Conservation (phyloP, 345 rosid species). For the Conringia planisiliqua region DNA sequence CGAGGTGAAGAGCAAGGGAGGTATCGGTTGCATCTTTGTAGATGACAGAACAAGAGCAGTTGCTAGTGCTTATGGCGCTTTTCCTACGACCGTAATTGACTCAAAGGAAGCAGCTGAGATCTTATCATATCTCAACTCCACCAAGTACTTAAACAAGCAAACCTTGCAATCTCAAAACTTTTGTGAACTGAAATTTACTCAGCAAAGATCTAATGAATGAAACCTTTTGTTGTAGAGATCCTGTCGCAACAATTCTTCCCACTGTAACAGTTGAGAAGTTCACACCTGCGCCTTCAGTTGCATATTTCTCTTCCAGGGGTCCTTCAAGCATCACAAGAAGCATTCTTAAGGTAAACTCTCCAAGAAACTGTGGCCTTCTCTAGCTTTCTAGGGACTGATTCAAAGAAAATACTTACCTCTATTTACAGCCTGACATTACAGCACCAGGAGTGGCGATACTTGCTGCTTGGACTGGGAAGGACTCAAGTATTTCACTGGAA, state of each 20-base stretch:
- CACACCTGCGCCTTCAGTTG: slow-evolving; percentile 64
- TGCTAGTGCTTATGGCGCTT: slow-evolving; percentile 43
- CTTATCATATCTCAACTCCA: slow-evolving; percentile 62
- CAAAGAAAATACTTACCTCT: neutral
- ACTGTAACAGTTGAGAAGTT: slow-evolving; percentile 45
- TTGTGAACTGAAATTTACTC: neutral
- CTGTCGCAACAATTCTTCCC: slow-evolving; percentile 65
- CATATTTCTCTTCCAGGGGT: slow-evolving; percentile 79
- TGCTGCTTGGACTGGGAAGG: slow-evolving; percentile 77
- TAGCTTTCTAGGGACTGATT: neutral
- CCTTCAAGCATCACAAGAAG: slow-evolving; percentile 57
- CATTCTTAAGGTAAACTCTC: slow-evolving; percentile 64
- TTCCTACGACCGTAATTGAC: slow-evolving; percentile 50
- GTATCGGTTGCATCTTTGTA: slow-evolving; percentile 50
- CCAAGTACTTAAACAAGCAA: slow-evolving; percentile 39
- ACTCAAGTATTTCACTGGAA: slow-evolving; percentile 28
- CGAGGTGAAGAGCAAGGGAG: slow-evolving; percentile 52
- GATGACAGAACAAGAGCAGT: slow-evolving; percentile 45
- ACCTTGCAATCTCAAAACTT: neutral
- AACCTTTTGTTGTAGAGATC: slow-evolving; percentile 41
- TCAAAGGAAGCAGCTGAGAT: slow-evolving; percentile 50
- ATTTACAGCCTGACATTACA: slow-evolving; percentile 74
- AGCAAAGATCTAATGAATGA: neutral
- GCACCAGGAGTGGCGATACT: slow-evolving; percentile 78
- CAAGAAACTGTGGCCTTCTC: neutral